A percentile compares a stretch with the other conserved stretches of the same genome.
Evolutionary conservation across 768 basidiomycete genomes (phyloP).

Genomic region (Termitomyces sp.): DNA sequence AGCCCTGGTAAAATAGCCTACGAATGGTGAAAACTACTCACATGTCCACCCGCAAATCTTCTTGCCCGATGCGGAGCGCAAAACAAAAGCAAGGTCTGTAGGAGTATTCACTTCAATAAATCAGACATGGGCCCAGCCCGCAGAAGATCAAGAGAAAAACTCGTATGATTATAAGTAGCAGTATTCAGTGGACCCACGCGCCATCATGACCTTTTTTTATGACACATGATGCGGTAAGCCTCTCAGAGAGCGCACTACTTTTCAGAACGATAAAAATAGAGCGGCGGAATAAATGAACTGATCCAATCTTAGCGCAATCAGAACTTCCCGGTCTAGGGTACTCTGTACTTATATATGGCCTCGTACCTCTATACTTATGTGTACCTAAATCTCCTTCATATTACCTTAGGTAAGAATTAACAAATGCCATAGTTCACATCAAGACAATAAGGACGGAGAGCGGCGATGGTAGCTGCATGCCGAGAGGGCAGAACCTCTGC

Average conservation of each 20-base stretch:
- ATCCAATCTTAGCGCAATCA: too few relatives aligned
- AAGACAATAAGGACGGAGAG: too few relatives aligned
- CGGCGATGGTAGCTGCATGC: too few relatives aligned
- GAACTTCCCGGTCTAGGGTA: too few relatives aligned
- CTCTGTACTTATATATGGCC: too few relatives aligned
- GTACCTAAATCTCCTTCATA: too few relatives aligned
- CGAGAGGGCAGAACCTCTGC: background rate
- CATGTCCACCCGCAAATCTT: conserved; percentile 1
- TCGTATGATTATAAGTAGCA: background rate
- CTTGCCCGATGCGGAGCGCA: background rate
- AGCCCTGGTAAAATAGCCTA: background rate
- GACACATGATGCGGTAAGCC: too few relatives aligned
- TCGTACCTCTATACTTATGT: too few relatives aligned
- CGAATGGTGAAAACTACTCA: background rate
- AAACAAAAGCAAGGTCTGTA: background rate
- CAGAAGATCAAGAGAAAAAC: background rate
- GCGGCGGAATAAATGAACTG: too few relatives aligned
- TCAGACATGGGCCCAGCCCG: background rate
- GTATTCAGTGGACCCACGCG: background rate
- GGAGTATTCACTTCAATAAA: background rate
- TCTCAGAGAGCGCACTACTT: background rate
- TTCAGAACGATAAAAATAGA: too few relatives aligned
- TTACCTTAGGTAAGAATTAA: too few relatives aligned
- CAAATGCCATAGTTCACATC: too few relatives aligned
- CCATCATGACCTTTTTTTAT: background rate